phyloP scores from a whole-genome alignment of 2,329 filamentous ascomycete genomes.

The Cercospora citrullina region DNA sequence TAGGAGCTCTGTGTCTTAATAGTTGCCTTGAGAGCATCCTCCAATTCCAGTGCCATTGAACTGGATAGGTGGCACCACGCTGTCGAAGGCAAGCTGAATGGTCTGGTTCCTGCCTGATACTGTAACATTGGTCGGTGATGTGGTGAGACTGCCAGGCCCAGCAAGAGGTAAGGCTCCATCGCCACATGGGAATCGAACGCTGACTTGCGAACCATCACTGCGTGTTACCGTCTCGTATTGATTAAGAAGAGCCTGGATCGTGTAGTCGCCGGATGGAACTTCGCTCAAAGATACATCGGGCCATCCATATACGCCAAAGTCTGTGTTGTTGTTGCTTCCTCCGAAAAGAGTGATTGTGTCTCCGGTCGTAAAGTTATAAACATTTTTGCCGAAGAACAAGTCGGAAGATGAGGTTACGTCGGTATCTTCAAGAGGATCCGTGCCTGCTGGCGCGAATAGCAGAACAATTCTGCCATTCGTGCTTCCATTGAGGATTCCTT shows the following conservation, averaged over 20 bases:
- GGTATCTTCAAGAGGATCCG: constrained; percentile 40
- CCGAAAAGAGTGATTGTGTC: constrained; percentile 34
- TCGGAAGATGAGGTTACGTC: constrained; percentile 41
- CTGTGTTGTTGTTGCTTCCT: constrained; percentile 33
- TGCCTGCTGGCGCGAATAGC: constrained; percentile 40
- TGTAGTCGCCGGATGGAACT: constrained; percentile 38
- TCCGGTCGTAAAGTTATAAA: constrained; percentile 32
- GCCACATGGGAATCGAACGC: constrained; percentile 42
- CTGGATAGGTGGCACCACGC: constrained; percentile 29
- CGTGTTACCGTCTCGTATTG: constrained; percentile 40
- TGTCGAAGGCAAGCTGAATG: constrained; percentile 38
- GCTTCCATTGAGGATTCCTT: constrained; percentile 33
- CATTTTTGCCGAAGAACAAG: constrained; percentile 43
- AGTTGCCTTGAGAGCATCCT: constrained; percentile 44
- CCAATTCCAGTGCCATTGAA: constrained; percentile 42
- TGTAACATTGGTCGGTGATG: constrained; percentile 30
- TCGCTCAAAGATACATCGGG: constrained; percentile 38
- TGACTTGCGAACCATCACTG: constrained; percentile 41
- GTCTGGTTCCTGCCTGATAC: constrained; percentile 37
- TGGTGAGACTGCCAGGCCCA: constrained; percentile 38
- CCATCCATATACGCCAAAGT: constrained; percentile 39
- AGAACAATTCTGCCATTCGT: constrained; percentile 39
- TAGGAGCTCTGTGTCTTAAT: constrained; percentile 37
- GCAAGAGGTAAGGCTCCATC: constrained; percentile 38
- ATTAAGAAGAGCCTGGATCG: constrained; percentile 41